Evolutionary conservation across 768 basidiomycete species (phyloP), one percentile per base, ranked within the genome.

Genomic region (Suillus occidentalis): DNA sequence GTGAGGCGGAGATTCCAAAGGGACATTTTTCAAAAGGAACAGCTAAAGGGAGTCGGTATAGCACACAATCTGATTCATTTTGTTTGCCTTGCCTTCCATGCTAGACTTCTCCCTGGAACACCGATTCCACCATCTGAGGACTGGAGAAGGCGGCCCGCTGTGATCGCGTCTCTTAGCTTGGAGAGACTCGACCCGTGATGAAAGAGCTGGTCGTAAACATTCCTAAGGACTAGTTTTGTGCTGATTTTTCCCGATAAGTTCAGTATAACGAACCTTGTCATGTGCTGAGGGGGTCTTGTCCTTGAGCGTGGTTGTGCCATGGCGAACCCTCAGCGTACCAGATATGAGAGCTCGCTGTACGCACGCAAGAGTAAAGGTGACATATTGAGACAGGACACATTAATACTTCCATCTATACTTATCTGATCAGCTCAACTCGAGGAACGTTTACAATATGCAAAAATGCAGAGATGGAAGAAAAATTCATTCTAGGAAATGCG

Each of bases 61-160:
- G 68, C 52, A 13, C 71, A 64, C 64, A 62, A 61, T 62, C 58
- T 12, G 60, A 66, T 63, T 63, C 57, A 65, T 49, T 66, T 8
- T 20, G n/a, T 52, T 56, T 61, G 57, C 36, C 75, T 76, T 55
- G 65, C 92, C 89, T 94, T 95, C 93, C 93, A 95, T 60, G 87
- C 87, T 63, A 95, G 76, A 75, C 92, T 93, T 70, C 93, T 82
- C n/a, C 93, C 93, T 63, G 85, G 76, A 9, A 90, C 79, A 57
- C 84, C 86, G 40, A 81, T 73, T 3, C 77, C 72, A 62, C 75
- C 77, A 62, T 81, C 77, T 5, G 78, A 72, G 31, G 78, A 70
- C 59, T 75, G 72, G 67, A 89, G 84, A 20, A 94, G 74, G 18
- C 85, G 83, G 70, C 88, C 88, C 64, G 84, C 82, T 18, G 90